Percentiles rank a stretch among this genome's conserved stretches.
Conservation (phyloP, 805 yeast genomes). For the Myxozyma geophila region DNA sequence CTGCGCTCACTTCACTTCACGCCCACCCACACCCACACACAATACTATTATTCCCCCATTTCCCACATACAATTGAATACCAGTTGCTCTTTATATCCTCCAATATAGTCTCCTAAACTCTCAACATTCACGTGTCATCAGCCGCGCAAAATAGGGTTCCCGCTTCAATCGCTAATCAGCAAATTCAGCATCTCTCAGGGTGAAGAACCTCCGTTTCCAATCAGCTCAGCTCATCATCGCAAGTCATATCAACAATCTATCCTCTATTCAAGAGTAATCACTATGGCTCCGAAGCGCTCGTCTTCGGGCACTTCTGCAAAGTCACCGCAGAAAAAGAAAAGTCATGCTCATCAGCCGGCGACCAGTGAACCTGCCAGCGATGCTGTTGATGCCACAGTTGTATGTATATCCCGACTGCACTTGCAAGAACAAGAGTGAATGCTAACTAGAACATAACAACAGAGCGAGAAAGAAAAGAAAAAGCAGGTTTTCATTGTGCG, state of each 20-base stretch:
- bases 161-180: no score
- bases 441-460: background rate
- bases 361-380: background rate
- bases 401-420: background rate
- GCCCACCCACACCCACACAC: no score
- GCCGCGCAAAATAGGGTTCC: no score
- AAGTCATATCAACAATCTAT: background rate
- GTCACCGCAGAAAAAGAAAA: slow-evolving; percentile 11
- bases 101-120: no score
- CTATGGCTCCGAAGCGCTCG: slow-evolving; percentile 16
- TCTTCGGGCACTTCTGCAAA: slow-evolving; percentile 12
- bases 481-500: slow-evolving; percentile 84
- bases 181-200: background rate
- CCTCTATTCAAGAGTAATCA: background rate
- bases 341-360: background rate
- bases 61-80: no score
- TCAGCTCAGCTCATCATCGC: background rate
- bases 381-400: slow-evolving; percentile 1
- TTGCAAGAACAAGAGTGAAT: background rate
- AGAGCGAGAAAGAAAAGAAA: slow-evolving; percentile 63
- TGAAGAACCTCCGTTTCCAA: background rate
- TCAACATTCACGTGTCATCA: no score
- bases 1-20: no score
- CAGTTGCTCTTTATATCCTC: no score
- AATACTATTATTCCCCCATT: no score